Base-by-base conservation (phyloP, 225 moss, liverwort and hornwort genomes). In the Marchantia paleacea region DNA sequence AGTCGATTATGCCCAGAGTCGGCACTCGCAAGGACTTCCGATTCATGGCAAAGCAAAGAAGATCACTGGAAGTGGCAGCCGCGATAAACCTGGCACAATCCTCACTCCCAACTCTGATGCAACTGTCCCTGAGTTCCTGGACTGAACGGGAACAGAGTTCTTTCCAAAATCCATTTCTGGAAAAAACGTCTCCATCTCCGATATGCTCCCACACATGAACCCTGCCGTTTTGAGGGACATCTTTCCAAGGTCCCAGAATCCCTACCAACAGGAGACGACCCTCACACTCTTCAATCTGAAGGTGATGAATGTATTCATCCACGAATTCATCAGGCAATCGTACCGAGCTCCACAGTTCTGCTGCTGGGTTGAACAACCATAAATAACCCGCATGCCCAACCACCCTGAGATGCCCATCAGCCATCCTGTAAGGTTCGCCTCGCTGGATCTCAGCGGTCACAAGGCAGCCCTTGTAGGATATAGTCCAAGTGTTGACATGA, bases 381-480 rank as follows among this genome's bases (percentile, higher is more conserved):
- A 63, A 48, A n/a, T 78, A 63, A 51, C 77, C 77, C 3, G 63
- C 77, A 22, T 78, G 62, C 22, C 77, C 62, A 12, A 78, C 77
- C 48, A 78, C 77, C 24, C 77, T 63, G 7, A 78, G 77, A 66
- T 78, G 77, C 12, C 77, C 77, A 78, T 65, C 77, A 48, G 77
- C 77, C 77, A 78, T 78, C 64, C 77, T 48, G 31, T 78, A 78
- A 63, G 77, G 77, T 62, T 78, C 77, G 10, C 77, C 77, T 7
- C 77, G 77, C 26, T 78, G 77, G 24, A 78, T 24, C 50, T 78
- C 77, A 49, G 77, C 77, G 20, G 31, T 78, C 8, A 78, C 52
- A 16, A 78, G 48, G 28, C 77, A 78, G 16, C 77, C 77, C 39
- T 65, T 78, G 77, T 78, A 65, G 62, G 77, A 78, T 10, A 78